Percentiles rank a stretch among this genome's conserved stretches.
phyloP scores from a whole-genome alignment of 768 basidiomycete species.

The Suillus ampliporus region DNA sequence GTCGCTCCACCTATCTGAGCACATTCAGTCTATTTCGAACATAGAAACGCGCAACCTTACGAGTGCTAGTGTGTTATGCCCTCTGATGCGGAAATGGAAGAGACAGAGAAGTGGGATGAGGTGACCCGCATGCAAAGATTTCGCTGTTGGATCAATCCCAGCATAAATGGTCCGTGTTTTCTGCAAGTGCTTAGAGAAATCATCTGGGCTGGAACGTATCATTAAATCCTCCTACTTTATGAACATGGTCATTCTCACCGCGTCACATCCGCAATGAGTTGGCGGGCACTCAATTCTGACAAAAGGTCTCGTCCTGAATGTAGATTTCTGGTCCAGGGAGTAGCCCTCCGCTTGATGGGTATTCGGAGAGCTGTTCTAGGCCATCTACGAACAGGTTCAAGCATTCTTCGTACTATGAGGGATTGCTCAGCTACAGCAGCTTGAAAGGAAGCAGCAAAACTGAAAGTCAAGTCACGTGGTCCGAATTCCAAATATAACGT shows the following conservation, averaged over 20 bases:
- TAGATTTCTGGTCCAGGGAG: conserved; percentile 18
- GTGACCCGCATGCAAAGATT: conserved; percentile 91
- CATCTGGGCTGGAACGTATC: conserved; percentile 44
- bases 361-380: conserved; percentile 11
- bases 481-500: no score
- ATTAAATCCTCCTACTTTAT: neutral
- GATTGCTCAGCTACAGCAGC: neutral
- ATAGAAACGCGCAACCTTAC: conserved; percentile 51
- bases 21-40: conserved; percentile 5
- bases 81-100: conserved; percentile 86
- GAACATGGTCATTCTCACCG: conserved; percentile 29
- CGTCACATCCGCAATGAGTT: conserved; percentile 43
- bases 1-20: conserved; percentile 93
- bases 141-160: conserved; percentile 93
- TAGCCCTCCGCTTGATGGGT: neutral
- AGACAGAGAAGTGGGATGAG: conserved; percentile 86
- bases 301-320: conserved; percentile 31
- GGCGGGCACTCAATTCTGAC: conserved; percentile 38
- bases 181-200: conserved; percentile 44
- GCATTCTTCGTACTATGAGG: conserved; percentile 23
- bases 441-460: neutral
- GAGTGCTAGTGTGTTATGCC: conserved; percentile 82
- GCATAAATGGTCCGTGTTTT: conserved; percentile 69
- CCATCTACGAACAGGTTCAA: conserved; percentile 27
- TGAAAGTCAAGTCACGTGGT: conserved; percentile 2